Evolutionary conservation across 2,329 filamentous ascomycete genomes (phyloP), one percentile per base, ranked within the genome.

Genomic region (Volutella citrinella): DNA sequence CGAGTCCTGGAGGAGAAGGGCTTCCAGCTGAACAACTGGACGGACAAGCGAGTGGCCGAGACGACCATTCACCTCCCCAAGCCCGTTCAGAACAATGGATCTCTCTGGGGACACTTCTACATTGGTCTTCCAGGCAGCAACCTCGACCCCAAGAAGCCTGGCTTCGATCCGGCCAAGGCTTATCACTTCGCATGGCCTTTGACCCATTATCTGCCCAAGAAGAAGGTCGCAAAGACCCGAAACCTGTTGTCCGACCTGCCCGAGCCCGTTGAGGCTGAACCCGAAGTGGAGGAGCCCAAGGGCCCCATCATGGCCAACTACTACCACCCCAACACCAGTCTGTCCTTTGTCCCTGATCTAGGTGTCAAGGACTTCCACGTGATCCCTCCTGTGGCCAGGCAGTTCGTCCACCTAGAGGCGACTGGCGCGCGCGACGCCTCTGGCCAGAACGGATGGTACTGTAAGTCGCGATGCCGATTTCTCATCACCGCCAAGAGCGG

Each of bases 31-130:
- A 85, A 85, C 41, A 83, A 94, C 62, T 88, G 74, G 56, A 83
- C 80, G 38, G 89, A 97, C 53, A 82, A 76, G 55, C 79, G 93
- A 37, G 74, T 83, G 34, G 74, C 90, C 38, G 82, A 91, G 48
- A 86, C 85, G 7, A 82, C 72, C 22, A 88, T 98, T 56, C 65
- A 72, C 4, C 80, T 97, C 5, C 91, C 93, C 4, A 70, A 72
- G 42, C 72, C 78, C 25, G 89, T 95, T 1, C 90, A 96, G 69
- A 76, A 89, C 48, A 97, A 97, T 59, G 89, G 87, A 20, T 96
- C 91, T 2, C 75, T 98, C 9, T 96, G 87, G 81, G 91, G 87
- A 4, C 93, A 98, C 61, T 94, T 97, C 63, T 95, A 89, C 53
- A 70, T 97, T 41, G 87, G 80, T 10, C 77, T 95, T 46, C 68